A percentile compares a stretch with the other conserved stretches of the same genome.
These are phyloP conservation scores for Boletus hoseneyae DNA, from an alignment of 1,284 basidiomycete species.

Conservation along the genomic window DNA sequence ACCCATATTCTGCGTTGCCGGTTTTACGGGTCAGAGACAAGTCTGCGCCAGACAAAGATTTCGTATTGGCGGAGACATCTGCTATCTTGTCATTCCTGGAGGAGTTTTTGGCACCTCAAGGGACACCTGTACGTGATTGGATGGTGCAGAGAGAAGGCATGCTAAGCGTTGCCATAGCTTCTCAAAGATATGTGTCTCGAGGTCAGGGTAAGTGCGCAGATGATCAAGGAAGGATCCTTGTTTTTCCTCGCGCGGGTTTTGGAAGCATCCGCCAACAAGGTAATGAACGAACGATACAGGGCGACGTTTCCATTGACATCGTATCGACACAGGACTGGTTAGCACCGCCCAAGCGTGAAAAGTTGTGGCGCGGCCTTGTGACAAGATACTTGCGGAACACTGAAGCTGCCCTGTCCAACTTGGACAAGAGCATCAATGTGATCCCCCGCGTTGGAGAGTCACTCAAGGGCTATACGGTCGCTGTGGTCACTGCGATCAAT, in stretches of 20 bases:
- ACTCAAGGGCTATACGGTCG: slow-evolving; percentile 18
- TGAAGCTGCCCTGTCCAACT: slow-evolving; percentile 15
- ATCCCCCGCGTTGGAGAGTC: slow-evolving; percentile 15
- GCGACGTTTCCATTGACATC: neutral
- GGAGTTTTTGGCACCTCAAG: slow-evolving; percentile 16
- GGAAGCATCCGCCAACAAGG: slow-evolving; percentile 12
- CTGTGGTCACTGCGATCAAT: slow-evolving; percentile 19
- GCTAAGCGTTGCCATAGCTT: slow-evolving; percentile 16
- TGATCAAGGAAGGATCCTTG: slow-evolving; percentile 28
- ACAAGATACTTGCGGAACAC: slow-evolving; percentile 27
- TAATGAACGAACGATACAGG: neutral
- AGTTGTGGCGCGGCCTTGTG: slow-evolving; percentile 24
- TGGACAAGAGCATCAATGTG: slow-evolving; percentile 17
- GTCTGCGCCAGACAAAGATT: slow-evolving; percentile 8
- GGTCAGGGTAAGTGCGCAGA: slow-evolving; percentile 15
- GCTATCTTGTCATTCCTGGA: slow-evolving; percentile 25
- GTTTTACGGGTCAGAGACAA: slow-evolving; percentile 22
- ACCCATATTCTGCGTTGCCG: slow-evolving; percentile 26
- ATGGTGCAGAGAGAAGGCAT: neutral
- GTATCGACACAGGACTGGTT: slow-evolving; percentile 20
- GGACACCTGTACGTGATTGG: slow-evolving; percentile 12
- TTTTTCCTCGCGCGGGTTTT: slow-evolving; percentile 20
- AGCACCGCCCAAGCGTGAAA: slow-evolving; percentile 23
- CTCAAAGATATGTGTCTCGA: slow-evolving; percentile 21
- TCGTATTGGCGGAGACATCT: slow-evolving; percentile 27